Evolutionary conservation across 345 rosid genomes (phyloP).

Genomic region (Turnera subulata): DNA sequence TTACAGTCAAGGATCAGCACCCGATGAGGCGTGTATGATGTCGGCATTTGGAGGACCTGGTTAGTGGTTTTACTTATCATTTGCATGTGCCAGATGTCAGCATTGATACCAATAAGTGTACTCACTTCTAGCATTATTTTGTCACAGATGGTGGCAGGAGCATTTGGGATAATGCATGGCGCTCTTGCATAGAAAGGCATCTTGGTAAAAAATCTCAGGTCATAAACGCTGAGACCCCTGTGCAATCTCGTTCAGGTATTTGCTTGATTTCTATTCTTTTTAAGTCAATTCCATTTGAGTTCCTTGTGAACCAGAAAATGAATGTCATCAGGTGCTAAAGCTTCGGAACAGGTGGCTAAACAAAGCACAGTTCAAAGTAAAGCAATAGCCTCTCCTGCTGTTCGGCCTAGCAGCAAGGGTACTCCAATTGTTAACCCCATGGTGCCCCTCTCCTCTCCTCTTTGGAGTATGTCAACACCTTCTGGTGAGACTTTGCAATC

Average conservation of each 20-base stretch:
- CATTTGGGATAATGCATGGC: conserved; percentile 87
- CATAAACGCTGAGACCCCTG: conserved; percentile 56
- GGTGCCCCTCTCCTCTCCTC: conserved; percentile 75
- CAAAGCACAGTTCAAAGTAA: conserved; percentile 43
- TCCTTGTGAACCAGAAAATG: conserved; percentile 10
- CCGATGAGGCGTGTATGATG: conserved; percentile 96
- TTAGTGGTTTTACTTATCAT: conserved; percentile 27
- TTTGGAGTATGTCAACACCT: conserved; percentile 68
- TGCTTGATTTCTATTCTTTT: conserved; percentile 4
- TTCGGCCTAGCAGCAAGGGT: conserved; percentile 50
- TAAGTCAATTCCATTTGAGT: conserved; percentile 8
- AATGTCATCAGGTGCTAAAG: conserved; percentile 33
- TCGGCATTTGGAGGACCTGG: conserved; percentile 97
- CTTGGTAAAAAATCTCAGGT: conserved; percentile 48
- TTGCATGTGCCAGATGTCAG: background rate
- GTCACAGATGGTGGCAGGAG: conserved; percentile 71
- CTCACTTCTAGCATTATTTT: conserved; percentile 15
- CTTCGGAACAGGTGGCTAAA: conserved; percentile 48
- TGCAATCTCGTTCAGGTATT: conserved; percentile 67
- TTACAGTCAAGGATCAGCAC: conserved; percentile 82
- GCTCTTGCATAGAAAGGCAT: conserved; percentile 52
- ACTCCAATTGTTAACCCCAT: conserved; percentile 46
- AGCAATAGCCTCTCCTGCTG: conserved; percentile 43
- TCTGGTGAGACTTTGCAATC: conserved; percentile 52
- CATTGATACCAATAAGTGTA: background rate